These are phyloP conservation scores for Darksidea phi DNA, from an alignment of 495 filamentous ascomycete species.

Conservation along the genomic window DNA sequence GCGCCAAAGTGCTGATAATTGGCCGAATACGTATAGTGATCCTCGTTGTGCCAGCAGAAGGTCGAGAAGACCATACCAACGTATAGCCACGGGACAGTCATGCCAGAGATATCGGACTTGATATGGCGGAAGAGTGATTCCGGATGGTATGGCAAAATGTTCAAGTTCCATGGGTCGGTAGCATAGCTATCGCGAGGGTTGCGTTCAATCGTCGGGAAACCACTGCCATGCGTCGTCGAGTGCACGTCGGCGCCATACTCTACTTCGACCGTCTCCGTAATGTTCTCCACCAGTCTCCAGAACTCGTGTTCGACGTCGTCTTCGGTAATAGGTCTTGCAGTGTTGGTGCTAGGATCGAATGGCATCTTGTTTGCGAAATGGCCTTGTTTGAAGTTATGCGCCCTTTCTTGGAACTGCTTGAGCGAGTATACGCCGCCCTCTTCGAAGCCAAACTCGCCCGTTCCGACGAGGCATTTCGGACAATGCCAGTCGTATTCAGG, in stretches of 20 bases:
- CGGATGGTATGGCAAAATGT: slow-evolving; percentile 83
- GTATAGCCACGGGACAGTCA: slow-evolving; percentile 99
- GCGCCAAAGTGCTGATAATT: slow-evolving; percentile 99
- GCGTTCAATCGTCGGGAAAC: slow-evolving; percentile 93
- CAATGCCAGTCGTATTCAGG: slow-evolving; percentile 96
- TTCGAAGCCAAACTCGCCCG: slow-evolving; percentile 95
- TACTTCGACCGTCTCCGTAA: slow-evolving; percentile 94
- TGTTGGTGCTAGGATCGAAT: slow-evolving; percentile 79
- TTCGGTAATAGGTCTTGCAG: slow-evolving; percentile 76
- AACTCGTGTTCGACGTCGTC: slow-evolving; percentile 97
- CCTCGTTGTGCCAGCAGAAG: slow-evolving; percentile 99
- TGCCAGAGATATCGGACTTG: slow-evolving; percentile 98
- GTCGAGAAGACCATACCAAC: slow-evolving; percentile 99
- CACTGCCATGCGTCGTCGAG: slow-evolving; percentile 95
- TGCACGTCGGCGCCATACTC: slow-evolving; percentile 99
- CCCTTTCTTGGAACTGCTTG: slow-evolving; percentile 94
- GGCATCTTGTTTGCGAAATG: slow-evolving; percentile 93
- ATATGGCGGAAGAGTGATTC: slow-evolving; percentile 96
- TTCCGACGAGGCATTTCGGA: slow-evolving; percentile 90
- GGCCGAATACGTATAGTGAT: slow-evolving; percentile 95
- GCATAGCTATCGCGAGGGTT: slow-evolving; percentile 84
- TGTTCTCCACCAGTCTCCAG: slow-evolving; percentile 87
- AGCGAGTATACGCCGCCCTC: slow-evolving; percentile 96
- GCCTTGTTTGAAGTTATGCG: slow-evolving; percentile 85
- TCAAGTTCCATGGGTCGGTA: slow-evolving; percentile 93